Evolutionary conservation across 371 early-diverging fungal species (phyloP).

Genomic region (Actinomortierella ambigua): DNA sequence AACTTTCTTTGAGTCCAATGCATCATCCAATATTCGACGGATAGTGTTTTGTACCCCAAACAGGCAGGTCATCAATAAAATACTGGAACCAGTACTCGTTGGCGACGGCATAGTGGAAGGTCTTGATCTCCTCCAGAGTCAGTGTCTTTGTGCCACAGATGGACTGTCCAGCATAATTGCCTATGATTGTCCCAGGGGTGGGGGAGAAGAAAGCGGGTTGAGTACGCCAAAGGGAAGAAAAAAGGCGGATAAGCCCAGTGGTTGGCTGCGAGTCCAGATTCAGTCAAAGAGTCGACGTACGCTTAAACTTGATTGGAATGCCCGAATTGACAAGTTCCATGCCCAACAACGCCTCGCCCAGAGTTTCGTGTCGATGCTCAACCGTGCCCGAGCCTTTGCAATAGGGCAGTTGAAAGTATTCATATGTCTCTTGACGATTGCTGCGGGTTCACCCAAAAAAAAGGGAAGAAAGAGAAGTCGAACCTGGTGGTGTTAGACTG

Average conservation of each 20-base stretch:
- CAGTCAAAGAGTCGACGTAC: conserved; percentile 29
- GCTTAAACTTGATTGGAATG: conserved; percentile 64
- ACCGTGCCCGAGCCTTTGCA: conserved; percentile 65
- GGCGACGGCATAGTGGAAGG: conserved; percentile 67
- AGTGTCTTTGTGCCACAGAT: conserved; percentile 54
- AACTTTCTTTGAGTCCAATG: too few relatives aligned
- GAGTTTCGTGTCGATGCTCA: conserved; percentile 76
- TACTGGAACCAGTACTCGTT: conserved; percentile 76
- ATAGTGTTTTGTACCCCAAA: conserved; percentile 49
- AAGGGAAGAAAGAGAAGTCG: background rate
- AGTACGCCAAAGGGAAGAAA: too few relatives aligned
- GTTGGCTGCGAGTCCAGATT: conserved; percentile 1
- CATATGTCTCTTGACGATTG: conserved; percentile 81
- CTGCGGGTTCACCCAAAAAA: conserved; percentile 13
- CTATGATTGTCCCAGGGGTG: too few relatives aligned
- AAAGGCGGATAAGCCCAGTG: too few relatives aligned
- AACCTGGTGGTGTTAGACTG: background rate
- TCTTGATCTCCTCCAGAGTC: conserved; percentile 51
- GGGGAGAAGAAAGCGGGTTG: too few relatives aligned
- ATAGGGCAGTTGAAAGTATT: conserved; percentile 77
- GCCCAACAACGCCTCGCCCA: conserved; percentile 84
- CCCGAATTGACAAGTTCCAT: conserved; percentile 78
- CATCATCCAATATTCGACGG: too few relatives aligned
- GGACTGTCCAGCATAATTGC: conserved; percentile 9
- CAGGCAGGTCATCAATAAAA: conserved; percentile 73